Evolutionary conservation across 2,329 filamentous ascomycete species (phyloP), one percentile per base, ranked within the genome.

Genomic region (Rutstroemia sp.): DNA sequence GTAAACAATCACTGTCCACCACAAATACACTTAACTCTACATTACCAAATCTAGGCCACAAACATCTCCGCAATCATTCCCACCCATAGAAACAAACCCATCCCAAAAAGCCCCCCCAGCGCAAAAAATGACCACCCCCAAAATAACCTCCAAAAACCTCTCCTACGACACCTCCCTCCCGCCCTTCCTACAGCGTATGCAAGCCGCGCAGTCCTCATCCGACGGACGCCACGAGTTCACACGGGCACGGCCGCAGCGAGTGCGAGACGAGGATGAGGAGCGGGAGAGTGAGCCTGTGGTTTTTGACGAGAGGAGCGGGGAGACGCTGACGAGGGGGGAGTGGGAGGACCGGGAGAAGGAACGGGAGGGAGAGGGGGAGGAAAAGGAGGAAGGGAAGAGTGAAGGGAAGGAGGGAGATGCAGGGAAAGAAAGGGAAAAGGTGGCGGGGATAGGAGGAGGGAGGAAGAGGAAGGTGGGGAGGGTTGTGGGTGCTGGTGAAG

Each of bases 251-350:
- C 76, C 49, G 71, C 66, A 66, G 61, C 57, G 79, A 72, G 79
- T 75, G 71, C 78, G 77, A 38, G 81, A 80, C 16, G 81, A 75
- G 58, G 83, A 86, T 63, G 84, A 85, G 42, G 83, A 90, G 58
- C 87, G 86, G 12, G 88, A 92, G 63, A 88, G 92, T 69, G 85
- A 78, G 50, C 89, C 89, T 0, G 77, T 89, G 0, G 83, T 89
- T 51, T 82, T 94, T 4, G 81, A 92, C 62, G 88, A 90, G 67
- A 76, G 80, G 4, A 87, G 83, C 50, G 86, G 89, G 54, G 78
- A 85, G 30, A 78, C 68, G 4, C 57, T 64, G 51, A 69, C 73
- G 34, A 70, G 69, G 47, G 68, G 69, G 16, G 69, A 71, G 57
- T 64, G 60, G 68, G 65, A 59, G 61, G 68, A 66, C 52, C 67